Evolutionary conservation across 176 grass and related monocot species (phyloP).

Genomic region (Oryza officinalis): DNA sequence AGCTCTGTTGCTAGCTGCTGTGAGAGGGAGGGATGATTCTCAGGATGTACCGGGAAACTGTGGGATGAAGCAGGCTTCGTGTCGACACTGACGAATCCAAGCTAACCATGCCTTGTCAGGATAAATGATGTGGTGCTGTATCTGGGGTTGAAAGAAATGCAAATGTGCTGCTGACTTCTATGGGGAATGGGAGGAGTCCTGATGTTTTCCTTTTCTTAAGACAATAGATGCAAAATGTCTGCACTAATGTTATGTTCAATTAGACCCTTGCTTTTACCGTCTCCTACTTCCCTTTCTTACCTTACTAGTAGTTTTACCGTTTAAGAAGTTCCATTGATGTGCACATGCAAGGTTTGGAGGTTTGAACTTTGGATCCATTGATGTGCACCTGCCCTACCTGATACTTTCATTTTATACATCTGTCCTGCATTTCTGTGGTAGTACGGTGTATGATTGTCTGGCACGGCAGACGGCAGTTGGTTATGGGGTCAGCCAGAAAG

Average conservation of each 20-base stretch:
- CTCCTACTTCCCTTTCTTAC: neutral
- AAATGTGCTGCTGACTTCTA: slow-evolving; percentile 2
- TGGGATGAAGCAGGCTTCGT: slow-evolving; percentile 41
- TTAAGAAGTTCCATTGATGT: neutral
- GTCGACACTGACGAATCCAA: neutral
- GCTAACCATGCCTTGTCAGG: slow-evolving; percentile 33
- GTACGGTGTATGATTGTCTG: neutral
- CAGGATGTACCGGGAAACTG: slow-evolving; percentile 12
- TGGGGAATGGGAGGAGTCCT: neutral
- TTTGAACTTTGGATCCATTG: neutral
- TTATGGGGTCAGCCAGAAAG: neutral
- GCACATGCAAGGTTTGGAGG: neutral
- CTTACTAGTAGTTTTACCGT: neutral
- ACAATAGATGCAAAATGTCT: neutral
- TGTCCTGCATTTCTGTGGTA: neutral
- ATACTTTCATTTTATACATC: neutral
- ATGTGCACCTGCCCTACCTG: neutral
- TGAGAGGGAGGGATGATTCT: slow-evolving; percentile 20
- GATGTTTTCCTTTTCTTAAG: neutral
- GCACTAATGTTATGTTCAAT: slow-evolving; percentile 25
- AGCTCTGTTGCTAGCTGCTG: slow-evolving; percentile 11
- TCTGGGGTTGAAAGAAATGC: neutral
- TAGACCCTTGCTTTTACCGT: slow-evolving; percentile 16
- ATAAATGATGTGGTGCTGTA: slow-evolving; percentile 25
- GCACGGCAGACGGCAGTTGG: neutral